These are phyloP conservation scores for Aspergillus floridensis DNA, from an alignment of 2,329 filamentous ascomycete genomes.

Conservation along the genomic window DNA sequence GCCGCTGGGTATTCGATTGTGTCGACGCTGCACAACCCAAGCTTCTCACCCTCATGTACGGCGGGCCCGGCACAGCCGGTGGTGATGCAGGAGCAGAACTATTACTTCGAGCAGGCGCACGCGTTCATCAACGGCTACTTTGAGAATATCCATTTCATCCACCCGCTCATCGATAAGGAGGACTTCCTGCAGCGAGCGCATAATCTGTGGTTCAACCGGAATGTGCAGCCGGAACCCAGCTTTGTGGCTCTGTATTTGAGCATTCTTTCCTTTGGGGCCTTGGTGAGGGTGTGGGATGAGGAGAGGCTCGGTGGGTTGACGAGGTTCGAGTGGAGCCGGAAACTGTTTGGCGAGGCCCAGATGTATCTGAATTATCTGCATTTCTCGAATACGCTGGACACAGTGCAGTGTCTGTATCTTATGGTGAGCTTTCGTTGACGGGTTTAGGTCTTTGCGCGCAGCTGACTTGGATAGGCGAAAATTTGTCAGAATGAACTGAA, in stretches of 20 bases:
- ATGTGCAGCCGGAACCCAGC: slow-evolving; percentile 34
- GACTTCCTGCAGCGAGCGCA: slow-evolving; percentile 46
- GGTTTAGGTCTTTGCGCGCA: background rate
- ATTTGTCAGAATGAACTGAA: slow-evolving; percentile 52
- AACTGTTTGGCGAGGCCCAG: slow-evolving; percentile 46
- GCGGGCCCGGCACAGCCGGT: slow-evolving; percentile 21
- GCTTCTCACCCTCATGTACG: slow-evolving; percentile 37
- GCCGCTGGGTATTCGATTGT: slow-evolving; percentile 39
- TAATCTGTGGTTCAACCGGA: slow-evolving; percentile 42
- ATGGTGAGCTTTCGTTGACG: slow-evolving; percentile 32
- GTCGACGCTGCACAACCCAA: slow-evolving; percentile 48
- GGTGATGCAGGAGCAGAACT: slow-evolving; percentile 31
- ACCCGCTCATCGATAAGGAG: slow-evolving; percentile 49
- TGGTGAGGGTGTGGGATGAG: slow-evolving; percentile 47
- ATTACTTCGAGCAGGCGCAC: slow-evolving; percentile 46
- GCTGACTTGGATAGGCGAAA: slow-evolving; percentile 38
- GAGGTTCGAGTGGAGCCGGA: slow-evolving; percentile 49
- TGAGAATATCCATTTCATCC: slow-evolving; percentile 49
- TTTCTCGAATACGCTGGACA: slow-evolving; percentile 49
- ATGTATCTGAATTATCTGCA: slow-evolving; percentile 39
- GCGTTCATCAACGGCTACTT: slow-evolving; percentile 50
- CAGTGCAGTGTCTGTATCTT: slow-evolving; percentile 49
- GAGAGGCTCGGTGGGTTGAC: slow-evolving; percentile 43
- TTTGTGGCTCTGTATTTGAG: slow-evolving; percentile 51
- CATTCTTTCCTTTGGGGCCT: slow-evolving; percentile 47